These are phyloP conservation scores for Graphilbum sp. DNA, from an alignment of 2,329 filamentous ascomycete species.

Conservation along the genomic window DNA sequence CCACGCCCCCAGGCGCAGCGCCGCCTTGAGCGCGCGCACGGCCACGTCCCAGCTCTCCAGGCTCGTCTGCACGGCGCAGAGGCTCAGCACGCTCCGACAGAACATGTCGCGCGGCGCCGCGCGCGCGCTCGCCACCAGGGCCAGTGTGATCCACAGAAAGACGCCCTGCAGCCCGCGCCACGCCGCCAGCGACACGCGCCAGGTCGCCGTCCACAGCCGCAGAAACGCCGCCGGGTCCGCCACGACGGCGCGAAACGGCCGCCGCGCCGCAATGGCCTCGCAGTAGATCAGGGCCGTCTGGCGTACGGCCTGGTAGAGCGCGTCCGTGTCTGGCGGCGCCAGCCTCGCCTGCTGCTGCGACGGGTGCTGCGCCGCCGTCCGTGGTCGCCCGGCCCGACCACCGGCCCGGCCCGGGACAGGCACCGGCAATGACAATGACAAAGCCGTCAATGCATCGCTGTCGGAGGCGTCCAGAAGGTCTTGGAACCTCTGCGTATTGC, in stretches of 20 bases:
- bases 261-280: constrained; percentile 24
- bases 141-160: constrained; percentile 29
- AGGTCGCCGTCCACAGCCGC: constrained; percentile 28
- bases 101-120: constrained; percentile 24
- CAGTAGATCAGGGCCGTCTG: constrained; percentile 30
- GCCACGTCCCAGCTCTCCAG: constrained; percentile 32
- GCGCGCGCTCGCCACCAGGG: constrained; percentile 20
- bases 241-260: constrained; percentile 24
- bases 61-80: constrained; percentile 26
- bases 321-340: constrained; percentile 14
- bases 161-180: constrained; percentile 32
- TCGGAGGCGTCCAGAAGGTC: too few species aligned
- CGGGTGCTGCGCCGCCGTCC: too few species aligned
- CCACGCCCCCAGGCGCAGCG: constrained; percentile 26
- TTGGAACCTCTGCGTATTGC: too few species aligned
- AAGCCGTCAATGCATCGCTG: too few species aligned
- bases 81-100: constrained; percentile 27
- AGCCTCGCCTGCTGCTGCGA: background rate
- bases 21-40: constrained; percentile 19
- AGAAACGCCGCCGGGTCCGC: constrained; percentile 21
- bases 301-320: constrained; percentile 30
- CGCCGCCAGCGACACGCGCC: constrained; percentile 26
- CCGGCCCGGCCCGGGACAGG: too few species aligned
- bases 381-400: too few species aligned
- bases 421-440: too few species aligned